A percentile compares a stretch with the other conserved stretches of the same genome.
Conservation (phyloP, 768 basidiomycete species). For the Heimioporus sp. region DNA sequence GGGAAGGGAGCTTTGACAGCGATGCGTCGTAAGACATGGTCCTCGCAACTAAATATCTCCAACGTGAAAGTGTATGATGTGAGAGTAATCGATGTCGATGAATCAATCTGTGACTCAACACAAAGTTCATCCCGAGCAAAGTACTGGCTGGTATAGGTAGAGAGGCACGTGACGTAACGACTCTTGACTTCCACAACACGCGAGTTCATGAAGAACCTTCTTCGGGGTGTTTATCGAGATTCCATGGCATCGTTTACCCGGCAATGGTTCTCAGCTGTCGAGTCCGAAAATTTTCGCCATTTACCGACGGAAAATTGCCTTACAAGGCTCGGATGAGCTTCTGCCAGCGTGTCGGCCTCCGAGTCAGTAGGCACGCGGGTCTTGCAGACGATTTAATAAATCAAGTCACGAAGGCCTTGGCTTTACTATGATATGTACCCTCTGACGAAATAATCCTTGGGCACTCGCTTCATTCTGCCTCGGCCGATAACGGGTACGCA, state of each 20-base stretch:
- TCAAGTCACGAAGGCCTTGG: too few relatives aligned
- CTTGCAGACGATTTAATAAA: too few relatives aligned
- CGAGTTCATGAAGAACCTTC: too few relatives aligned
- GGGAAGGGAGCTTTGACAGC: constrained; percentile 44
- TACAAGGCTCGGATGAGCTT: constrained; percentile 56
- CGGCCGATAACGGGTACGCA: too few relatives aligned
- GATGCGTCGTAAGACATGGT: constrained; percentile 55
- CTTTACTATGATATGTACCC: too few relatives aligned
- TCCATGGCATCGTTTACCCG: too few relatives aligned
- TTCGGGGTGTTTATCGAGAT: too few relatives aligned
- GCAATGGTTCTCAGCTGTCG: constrained; percentile 28
- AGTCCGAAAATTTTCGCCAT: constrained; percentile 66
- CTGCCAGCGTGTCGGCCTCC: constrained; percentile 13
- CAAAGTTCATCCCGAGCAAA: constrained; percentile 11
- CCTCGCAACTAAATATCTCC: constrained; percentile 16
- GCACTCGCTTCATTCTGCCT: too few relatives aligned
- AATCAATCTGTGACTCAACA: constrained; percentile 16
- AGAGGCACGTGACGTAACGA: constrained; percentile 28
- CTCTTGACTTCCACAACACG: background rate
- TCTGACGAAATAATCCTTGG: too few relatives aligned
- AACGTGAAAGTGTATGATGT: background rate
- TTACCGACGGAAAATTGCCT: constrained; percentile 77
- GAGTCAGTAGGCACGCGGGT: too few relatives aligned
- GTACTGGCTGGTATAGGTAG: background rate
- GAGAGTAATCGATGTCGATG: constrained; percentile 25